phyloP scores from a whole-genome alignment of 2,329 filamentous ascomycete species.

The Plectosphaerella cucumerina region DNA sequence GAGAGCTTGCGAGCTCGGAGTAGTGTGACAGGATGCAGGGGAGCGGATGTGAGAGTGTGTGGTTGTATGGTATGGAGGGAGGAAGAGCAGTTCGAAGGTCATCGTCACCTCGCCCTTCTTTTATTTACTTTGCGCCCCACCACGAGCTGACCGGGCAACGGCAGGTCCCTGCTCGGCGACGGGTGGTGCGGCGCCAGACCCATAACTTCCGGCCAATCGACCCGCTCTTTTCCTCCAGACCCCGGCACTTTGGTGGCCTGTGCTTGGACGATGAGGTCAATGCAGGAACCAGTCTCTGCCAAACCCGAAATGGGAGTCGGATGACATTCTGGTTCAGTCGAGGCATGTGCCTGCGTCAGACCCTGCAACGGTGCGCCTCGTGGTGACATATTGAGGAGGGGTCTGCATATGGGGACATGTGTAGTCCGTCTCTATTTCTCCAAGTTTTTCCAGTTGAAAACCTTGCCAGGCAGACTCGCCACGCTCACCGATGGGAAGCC shows the following conservation, averaged over 20 bases:
- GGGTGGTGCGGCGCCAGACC: neutral
- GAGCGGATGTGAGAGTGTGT: constrained; percentile 11
- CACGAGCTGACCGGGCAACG: constrained; percentile 16
- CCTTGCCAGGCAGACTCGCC: too few relatives aligned
- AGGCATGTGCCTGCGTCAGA: too few relatives aligned
- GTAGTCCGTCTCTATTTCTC: too few relatives aligned
- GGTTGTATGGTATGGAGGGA: constrained; percentile 15
- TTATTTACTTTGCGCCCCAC: constrained; percentile 43
- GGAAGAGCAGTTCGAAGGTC: constrained; percentile 13
- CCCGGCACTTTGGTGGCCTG: neutral
- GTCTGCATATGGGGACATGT: too few relatives aligned
- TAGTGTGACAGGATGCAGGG: constrained; percentile 9
- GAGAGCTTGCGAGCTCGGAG: constrained; percentile 11
- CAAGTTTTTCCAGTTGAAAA: too few relatives aligned
- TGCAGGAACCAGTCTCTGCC: neutral
- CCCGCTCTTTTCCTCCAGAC: too few relatives aligned
- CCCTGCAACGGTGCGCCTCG: too few relatives aligned
- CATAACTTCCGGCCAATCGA: constrained; percentile 1
- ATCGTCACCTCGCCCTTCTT: constrained; percentile 24
- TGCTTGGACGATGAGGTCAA: constrained; percentile 1
- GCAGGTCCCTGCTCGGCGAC: constrained; percentile 16
- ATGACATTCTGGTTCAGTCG: too few relatives aligned
- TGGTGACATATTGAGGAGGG: too few relatives aligned
- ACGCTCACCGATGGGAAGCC: too few relatives aligned
- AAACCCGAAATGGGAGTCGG: too few relatives aligned